These are phyloP conservation scores for Cercospora berteroae DNA, from an alignment of 2,329 filamentous ascomycete species.

Conservation along the genomic window DNA sequence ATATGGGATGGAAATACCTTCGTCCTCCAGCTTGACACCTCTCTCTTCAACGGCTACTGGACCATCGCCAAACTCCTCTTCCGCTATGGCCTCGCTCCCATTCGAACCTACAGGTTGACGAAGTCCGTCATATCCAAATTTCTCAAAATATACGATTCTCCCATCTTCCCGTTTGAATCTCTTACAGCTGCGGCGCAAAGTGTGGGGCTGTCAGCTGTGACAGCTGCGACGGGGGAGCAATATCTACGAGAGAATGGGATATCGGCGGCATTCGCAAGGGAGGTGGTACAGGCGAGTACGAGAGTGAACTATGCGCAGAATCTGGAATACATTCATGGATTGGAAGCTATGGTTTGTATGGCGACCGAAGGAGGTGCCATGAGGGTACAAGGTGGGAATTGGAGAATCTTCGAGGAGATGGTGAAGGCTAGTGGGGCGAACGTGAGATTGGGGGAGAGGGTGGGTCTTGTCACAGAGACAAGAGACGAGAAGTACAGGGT, in stretches of 20 bases:
- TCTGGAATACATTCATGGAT: constrained; percentile 76
- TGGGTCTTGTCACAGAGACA: constrained; percentile 56
- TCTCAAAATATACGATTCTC: constrained; percentile 73
- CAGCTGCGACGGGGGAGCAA: constrained; percentile 69
- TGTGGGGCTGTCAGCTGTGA: constrained; percentile 65
- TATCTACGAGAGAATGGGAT: constrained; percentile 69
- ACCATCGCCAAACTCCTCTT: constrained; percentile 75
- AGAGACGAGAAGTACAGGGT: constrained; percentile 41
- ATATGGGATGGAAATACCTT: constrained; percentile 82
- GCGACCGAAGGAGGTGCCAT: constrained; percentile 75
- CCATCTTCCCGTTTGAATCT: constrained; percentile 79
- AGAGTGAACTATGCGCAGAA: constrained; percentile 95
- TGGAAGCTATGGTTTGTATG: constrained; percentile 91
- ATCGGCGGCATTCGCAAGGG: constrained; percentile 64
- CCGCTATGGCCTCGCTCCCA: constrained; percentile 79
- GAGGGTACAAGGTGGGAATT: constrained; percentile 80
- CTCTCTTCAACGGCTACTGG: constrained; percentile 68
- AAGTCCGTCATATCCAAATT: constrained; percentile 70
- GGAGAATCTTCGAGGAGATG: constrained; percentile 89
- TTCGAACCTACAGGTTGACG: constrained; percentile 70
- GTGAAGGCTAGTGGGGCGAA: constrained; percentile 61
- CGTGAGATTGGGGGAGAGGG: constrained; percentile 64
- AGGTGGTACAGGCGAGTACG: constrained; percentile 87
- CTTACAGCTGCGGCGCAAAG: constrained; percentile 67
- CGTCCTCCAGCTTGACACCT: constrained; percentile 58